Base-by-base conservation (phyloP, 192 early-diverging fungal genomes). In the Cetraspora pellucida region DNA sequence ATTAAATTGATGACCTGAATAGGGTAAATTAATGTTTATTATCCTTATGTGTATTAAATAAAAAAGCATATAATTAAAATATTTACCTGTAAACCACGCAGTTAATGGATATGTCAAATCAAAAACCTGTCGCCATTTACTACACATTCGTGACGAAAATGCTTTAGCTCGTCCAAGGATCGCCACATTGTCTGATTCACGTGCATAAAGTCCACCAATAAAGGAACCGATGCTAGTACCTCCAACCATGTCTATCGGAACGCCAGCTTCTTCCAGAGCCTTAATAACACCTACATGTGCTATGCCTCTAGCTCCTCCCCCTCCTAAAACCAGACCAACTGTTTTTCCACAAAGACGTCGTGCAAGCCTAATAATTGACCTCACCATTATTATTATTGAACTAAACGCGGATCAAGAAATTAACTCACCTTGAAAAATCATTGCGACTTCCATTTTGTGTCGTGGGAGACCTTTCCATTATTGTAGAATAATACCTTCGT, bases 211-310 rank as follows among this genome's bases (percentile, higher is more conserved):
- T 0, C 97, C 98, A 23, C 93, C 92, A 68, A 98, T 93, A 79
- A 98, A 95, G n/a, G 93, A 89, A 13, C 98, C 98, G 77, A 98
- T 98, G 68, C 92, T 94, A 0, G 96, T 97, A n/a, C 98, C 98
- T 30, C 98, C 97, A 60, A 99, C 87, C 85, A 98, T 97, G 81
- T 99, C 98, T 31, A 99, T 91, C 2, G 97, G 97, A 46, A 99
- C 94, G 0, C 98, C 98, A 4, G 95, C 96, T 78, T 99, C 98
- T 79, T 99, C 97, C 44, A 99, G 86, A 0, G 96, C 96, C 47
- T 89, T 89, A 78, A 99, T 93, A 46, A 98, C 87, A 57, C 96
- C 96, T 73, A 98, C 87, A 57, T 98, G 96, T 0, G 93, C 86
- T 57, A 98, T 93, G 10, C 98, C 98, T 45, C 98, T 90, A 0